Base-by-base conservation (phyloP, 352 stramenopile genomes). In the Phytophthora multivora region DNA sequence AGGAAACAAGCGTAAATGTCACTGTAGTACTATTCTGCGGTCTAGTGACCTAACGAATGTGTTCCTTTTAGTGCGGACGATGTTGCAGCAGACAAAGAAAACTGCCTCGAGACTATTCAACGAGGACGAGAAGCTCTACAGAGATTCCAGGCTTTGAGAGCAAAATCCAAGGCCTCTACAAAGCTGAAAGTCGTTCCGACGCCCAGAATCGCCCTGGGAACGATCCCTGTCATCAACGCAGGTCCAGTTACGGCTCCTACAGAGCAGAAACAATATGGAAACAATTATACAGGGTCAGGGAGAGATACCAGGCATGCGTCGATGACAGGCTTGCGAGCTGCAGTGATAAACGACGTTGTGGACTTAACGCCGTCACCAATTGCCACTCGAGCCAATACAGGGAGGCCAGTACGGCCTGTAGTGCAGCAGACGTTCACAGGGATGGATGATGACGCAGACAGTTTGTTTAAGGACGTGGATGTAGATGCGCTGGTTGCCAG, bases 401-500 rank as follows among this genome's bases (percentile, higher is more conserved):
- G 23, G 5, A 59, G 28, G 48, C 18, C 13, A 68, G 33, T 38
- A 48, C 23, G 54, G 28, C 28, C 35, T 48, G 5, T 26, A 40
- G 41, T 41, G 16, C 46, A 71, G 48, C 28, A 60, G 15, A 51
- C 39, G 16, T 51, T 36, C 25, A 16, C 23, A 60, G 51, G 36
- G 16, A 31, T 69, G 19, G 63, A 69, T 45, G 57, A 66, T 18
- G 54, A 77, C 15, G 57, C 39, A 16, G 61, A 75, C 39, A 67
- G 61, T 21, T 70, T 86, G 35, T 66, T 66, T 25, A 66, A 80
- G 7, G 56, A 71, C 18, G 49, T 88, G 25, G 79, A 88, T 54
- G 72, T 88, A 11, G 79, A 88, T 21, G 77, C 77, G 25, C 36
- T 88, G 5, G 72, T 88, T 23, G 77, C 79, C 9, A 80, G 63